phyloP scores from a whole-genome alignment of 2,329 filamentous ascomycete genomes.

The Blumeria hordei region DNA sequence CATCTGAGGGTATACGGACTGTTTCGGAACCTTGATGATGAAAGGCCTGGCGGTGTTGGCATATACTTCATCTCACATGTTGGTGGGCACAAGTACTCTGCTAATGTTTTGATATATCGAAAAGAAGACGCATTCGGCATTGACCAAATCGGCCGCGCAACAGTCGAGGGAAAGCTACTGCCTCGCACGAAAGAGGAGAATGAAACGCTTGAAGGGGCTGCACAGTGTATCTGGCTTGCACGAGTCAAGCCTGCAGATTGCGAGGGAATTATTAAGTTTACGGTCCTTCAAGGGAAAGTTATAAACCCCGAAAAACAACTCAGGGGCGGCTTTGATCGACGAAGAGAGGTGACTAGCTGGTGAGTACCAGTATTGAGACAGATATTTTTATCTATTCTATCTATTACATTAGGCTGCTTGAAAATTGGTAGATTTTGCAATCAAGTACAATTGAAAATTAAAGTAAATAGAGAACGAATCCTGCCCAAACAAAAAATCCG shows the following conservation, averaged over 20 bases:
- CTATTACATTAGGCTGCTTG: no score
- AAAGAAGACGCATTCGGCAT: constrained; percentile 16
- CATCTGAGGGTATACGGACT: constrained; percentile 67
- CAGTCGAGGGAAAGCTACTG: constrained; percentile 14
- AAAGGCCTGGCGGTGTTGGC: constrained; percentile 72
- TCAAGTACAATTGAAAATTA: no score
- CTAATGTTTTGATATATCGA: constrained; percentile 84
- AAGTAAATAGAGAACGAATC: no score
- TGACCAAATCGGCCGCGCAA: constrained; percentile 13
- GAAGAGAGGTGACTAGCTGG: no score
- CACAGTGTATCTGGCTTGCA: constrained; percentile 83
- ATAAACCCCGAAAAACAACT: constrained; percentile 73
- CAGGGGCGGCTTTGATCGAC: constrained; percentile 69
- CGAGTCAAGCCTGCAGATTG: constrained; percentile 70
- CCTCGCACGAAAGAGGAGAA: constrained; percentile 12
- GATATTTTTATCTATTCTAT: no score
- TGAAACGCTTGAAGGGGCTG: constrained; percentile 30
- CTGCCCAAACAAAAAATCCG: no score
- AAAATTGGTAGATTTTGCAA: no score
- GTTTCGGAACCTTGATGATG: constrained; percentile 69
- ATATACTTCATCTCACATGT: constrained; percentile 95
- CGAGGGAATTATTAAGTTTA: constrained; percentile 76
- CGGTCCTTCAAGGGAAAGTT: constrained; percentile 77
- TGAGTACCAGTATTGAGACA: no score
- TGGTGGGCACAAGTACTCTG: constrained; percentile 87